phyloP scores from a whole-genome alignment of 768 basidiomycete genomes.

The Naganishia onofrii region DNA sequence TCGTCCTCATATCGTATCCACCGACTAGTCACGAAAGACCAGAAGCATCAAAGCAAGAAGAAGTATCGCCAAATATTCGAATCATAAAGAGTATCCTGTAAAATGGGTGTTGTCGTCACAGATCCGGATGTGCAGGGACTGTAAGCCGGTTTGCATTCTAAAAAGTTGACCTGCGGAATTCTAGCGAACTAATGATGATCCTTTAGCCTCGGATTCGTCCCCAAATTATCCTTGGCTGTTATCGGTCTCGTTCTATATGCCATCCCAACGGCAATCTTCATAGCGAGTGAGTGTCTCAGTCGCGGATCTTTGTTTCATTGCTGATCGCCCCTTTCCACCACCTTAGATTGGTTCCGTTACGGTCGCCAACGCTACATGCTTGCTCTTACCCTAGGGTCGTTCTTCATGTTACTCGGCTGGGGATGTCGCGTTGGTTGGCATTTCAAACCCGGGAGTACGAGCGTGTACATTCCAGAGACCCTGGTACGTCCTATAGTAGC shows the following conservation, averaged over 20 bases:
- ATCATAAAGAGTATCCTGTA: not conserved
- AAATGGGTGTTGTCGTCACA: constrained; percentile 3
- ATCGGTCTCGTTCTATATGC: constrained; percentile 15
- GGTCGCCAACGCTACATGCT: constrained; percentile 19
- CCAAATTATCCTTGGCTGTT: constrained; percentile 8
- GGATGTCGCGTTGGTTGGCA: constrained; percentile 41
- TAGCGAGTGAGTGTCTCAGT: constrained; percentile 1
- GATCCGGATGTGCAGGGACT: constrained; percentile 15
- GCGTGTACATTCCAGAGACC: constrained; percentile 47
- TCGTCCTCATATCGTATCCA: too few species aligned
- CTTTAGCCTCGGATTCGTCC: constrained; percentile 17
- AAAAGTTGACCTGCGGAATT: not conserved
- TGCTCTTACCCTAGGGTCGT: constrained; percentile 4
- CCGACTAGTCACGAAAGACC: too few species aligned
- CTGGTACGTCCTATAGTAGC: constrained; percentile 26
- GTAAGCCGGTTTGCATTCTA: not conserved
- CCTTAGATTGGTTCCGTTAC: not conserved
- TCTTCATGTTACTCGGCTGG: constrained; percentile 42
- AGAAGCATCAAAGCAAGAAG: too few species aligned
- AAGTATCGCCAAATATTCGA: too few species aligned
- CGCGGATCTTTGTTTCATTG: not conserved
- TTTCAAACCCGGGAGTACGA: constrained; percentile 39
- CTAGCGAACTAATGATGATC: not conserved
- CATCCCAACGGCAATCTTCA: not conserved
- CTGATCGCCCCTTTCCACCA: not conserved